Evolutionary conservation across 2,329 filamentous ascomycete genomes (phyloP), one percentile per base, ranked within the genome.

Genomic region (Nannizzia gypsea): DNA sequence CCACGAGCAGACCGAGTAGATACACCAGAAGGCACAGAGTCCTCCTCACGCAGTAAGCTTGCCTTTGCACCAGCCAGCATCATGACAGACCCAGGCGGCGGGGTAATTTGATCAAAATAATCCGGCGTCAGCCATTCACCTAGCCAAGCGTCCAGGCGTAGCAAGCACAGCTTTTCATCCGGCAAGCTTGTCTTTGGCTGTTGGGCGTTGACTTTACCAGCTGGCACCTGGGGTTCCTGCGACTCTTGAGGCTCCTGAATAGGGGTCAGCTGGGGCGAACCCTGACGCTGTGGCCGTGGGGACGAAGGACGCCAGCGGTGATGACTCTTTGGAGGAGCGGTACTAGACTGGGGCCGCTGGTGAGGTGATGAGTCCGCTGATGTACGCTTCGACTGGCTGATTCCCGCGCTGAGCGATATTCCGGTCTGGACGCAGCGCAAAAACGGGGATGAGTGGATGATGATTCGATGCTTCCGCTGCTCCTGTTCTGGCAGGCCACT

Each of bases 101-200:
- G 89, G 0, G 88, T 92, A 64, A 96, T 96, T 58, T 88, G 81
- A 63, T 96, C 90, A 68, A 92, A 99, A 72, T 99, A 99, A 69
- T 91, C 87, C 0, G 90, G 89, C 1, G 88, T 89, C 31, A 97
- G 80, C 93, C 93, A 99, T 78, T 99, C 93, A 56, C 93, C 92
- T 0, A 99, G 80, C 69, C 95, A 96, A 0, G 91, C 87, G 73
- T 99, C 93, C 4, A 99, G 81, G 0, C 93, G 87, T 55, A 99
- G 75, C 8, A 71, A 63, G 44, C 66, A 65, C 36, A 40, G 28
- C 24, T 48, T 46, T 6, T 58, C 42, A 36, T 48, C 17, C 31
- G 22, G 4, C 26, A 15, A 3, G 11, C n/a, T 34, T 26, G 26
- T 13, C 40, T 31, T 48, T 44, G 31, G 31, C 22, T 6, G 24